Percentiles rank a stretch among this genome's conserved stretches.
phyloP scores from a whole-genome alignment of 2,329 filamentous ascomycete genomes.

The Sclerotinia borealis region DNA sequence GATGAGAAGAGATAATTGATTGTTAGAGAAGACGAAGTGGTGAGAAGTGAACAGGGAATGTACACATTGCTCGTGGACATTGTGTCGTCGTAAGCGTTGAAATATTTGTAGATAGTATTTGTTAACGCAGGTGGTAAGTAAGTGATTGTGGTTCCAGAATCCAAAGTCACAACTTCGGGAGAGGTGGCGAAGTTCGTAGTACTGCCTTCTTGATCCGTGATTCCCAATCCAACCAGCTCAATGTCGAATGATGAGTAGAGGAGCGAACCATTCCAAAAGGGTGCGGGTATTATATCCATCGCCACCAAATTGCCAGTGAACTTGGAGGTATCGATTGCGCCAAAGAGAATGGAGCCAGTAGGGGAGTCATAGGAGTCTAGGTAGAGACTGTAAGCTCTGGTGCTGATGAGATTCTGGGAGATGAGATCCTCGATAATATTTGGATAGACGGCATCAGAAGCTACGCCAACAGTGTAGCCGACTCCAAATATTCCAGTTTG shows the following conservation, averaged over 20 bases:
- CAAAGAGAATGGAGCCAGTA: slow-evolving; percentile 37
- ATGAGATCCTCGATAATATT: slow-evolving; percentile 32
- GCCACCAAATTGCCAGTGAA: slow-evolving; percentile 34
- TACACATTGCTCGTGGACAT: slow-evolving; percentile 14
- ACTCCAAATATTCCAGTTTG: slow-evolving; percentile 51
- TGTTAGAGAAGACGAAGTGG: slow-evolving; percentile 31
- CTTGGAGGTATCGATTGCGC: slow-evolving; percentile 41
- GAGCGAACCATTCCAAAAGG: slow-evolving; percentile 15
- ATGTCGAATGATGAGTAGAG: slow-evolving; percentile 22
- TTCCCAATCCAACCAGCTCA: slow-evolving; percentile 21
- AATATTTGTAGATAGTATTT: slow-evolving; percentile 36
- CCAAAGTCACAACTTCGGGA: slow-evolving; percentile 47
- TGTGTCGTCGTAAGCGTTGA: slow-evolving; percentile 35
- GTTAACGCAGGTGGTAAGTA: slow-evolving; percentile 51
- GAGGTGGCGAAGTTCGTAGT: slow-evolving; percentile 20
- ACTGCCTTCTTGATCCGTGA: slow-evolving; percentile 24
- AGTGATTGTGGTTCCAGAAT: slow-evolving; percentile 61
- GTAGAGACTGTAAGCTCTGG: slow-evolving; percentile 36
- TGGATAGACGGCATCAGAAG: slow-evolving; percentile 35
- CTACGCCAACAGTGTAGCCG: slow-evolving; percentile 45
- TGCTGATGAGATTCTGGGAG: slow-evolving; percentile 37
- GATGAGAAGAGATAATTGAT: slow-evolving; percentile 44
- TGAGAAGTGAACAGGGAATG: slow-evolving; percentile 38
- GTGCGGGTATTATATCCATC: slow-evolving; percentile 17
- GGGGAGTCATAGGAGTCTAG: slow-evolving; percentile 28